Evolutionary conservation across 1,139 yeast genomes (phyloP), one percentile per base, ranked within the genome.

Genomic region (Hanseniaspora gamundiae): DNA sequence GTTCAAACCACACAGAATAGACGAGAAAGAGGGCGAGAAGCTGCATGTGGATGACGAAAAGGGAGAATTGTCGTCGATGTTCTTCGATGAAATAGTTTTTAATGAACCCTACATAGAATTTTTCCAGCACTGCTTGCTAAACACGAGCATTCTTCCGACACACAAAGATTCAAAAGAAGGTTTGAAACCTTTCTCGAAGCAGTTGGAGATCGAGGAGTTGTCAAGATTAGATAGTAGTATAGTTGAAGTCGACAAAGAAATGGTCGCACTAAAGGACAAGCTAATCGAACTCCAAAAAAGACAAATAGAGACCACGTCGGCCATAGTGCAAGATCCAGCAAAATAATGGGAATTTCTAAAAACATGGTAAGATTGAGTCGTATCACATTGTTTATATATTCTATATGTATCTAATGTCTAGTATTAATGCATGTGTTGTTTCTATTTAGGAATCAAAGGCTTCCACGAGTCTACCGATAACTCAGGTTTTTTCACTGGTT

Each of bases 41-140:
- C 48, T 45, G n/a, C 45, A 48, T 14, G 30, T 44, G 8, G 43
- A 38, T 3, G 39, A 28, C 30, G 52, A 54, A 22, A 59, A 61
- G 29, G 68, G 66, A 2, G 60, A 62, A 10, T 82, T 80, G 4
- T 78, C 85, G 53, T 77, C 91, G 40, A 74, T 83, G 4, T 68
- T 81, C 39, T 91, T 82, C 58, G 98, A 91, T 57, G 98, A 91
- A 60, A 67, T 91, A 33, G 95, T 91, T 10, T 91, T 93, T 58
- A 87, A 84, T 58, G 99, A 91, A 59, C 99, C 99, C 2, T 87
- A 96, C 2, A 97, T 91, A 54, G 73, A 73, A 26, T 76, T 87
- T 62, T 88, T 91, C 62, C 85, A 39, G 8, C 42, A 44, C 16
- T 41, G 44, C 40, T 17, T 44, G 2, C 29, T 41, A 24, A 39